These are phyloP conservation scores for Chrysosphaeria jannelii DNA, from an alignment of 2,329 filamentous ascomycete genomes.

Conservation along the genomic window DNA sequence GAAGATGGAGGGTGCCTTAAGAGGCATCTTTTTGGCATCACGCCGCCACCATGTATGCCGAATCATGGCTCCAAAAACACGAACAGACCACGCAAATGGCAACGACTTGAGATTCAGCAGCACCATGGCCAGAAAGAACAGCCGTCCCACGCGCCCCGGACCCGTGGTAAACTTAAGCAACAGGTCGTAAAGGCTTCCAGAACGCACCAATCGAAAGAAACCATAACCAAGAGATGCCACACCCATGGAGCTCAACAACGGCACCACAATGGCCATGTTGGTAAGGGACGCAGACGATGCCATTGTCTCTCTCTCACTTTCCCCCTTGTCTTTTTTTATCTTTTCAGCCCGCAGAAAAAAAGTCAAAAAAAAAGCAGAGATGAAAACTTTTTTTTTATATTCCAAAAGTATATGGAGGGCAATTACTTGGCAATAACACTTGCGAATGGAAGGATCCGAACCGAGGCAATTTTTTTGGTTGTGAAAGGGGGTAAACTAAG, in stretches of 20 bases:
- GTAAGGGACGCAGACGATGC: neutral
- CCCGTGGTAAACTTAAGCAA: conserved; percentile 18
- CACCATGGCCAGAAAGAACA: conserved; percentile 22
- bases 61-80: conserved; percentile 10
- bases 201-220: neutral
- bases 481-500: too few relatives aligned
- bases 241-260: neutral
- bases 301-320: too few relatives aligned
- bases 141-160: conserved; percentile 20
- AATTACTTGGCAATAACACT: too few relatives aligned
- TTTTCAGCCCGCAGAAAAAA: too few relatives aligned
- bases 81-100: conserved; percentile 39
- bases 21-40: conserved; percentile 3
- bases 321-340: too few relatives aligned
- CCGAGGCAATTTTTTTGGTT: too few relatives aligned
- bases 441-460: too few relatives aligned
- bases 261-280: neutral
- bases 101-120: conserved; percentile 42
- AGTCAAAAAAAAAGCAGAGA: neutral
- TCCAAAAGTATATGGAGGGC: too few relatives aligned
- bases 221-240: too few relatives aligned
- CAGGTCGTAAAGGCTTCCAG: conserved; percentile 10
- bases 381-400: too few relatives aligned
- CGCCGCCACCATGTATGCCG: conserved; percentile 7
- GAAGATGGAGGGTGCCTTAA: conserved; percentile 9